A percentile compares a stretch with the other conserved stretches of the same genome.
Conservation (phyloP, 805 yeast genomes). For the Hanseniaspora taiwanica region DNA sequence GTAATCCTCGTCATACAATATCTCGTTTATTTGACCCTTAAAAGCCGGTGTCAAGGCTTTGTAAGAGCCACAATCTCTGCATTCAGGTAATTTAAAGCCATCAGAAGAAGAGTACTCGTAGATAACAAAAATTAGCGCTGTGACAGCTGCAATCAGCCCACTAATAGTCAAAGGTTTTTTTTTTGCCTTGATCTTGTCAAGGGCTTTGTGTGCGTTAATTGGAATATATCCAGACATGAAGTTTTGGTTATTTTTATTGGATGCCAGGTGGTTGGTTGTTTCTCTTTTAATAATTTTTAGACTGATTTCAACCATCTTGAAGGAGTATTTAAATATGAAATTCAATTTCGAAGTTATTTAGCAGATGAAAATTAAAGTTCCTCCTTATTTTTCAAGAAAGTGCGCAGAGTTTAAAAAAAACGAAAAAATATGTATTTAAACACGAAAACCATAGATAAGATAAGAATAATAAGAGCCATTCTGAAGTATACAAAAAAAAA, state of each 20-base stretch:
- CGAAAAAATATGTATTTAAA: no score
- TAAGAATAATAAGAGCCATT: no score
- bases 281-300: no score
- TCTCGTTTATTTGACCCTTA: conserved; percentile 2
- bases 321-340: no score
- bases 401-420: no score
- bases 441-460: no score
- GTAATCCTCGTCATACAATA: conserved; percentile 4
- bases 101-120: neutral
- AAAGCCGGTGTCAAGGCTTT: conserved; percentile 4
- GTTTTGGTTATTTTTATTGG: neutral
- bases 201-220: conserved; percentile 5
- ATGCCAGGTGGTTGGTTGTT: no score
- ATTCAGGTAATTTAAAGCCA: conserved; percentile 1
- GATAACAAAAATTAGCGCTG: conserved; percentile 2
- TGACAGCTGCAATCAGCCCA: conserved; percentile 1
- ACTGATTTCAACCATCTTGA: no score
- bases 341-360: no score
- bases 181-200: conserved; percentile 4
- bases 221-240: conserved; percentile 5
- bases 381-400: no score
- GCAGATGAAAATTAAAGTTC: no score
- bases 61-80: conserved; percentile 6
- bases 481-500: no score
- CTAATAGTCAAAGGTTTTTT: conserved; percentile 3